These are phyloP conservation scores for Aspergillus hortae DNA, from an alignment of 2,329 filamentous ascomycete species.

Conservation along the genomic window DNA sequence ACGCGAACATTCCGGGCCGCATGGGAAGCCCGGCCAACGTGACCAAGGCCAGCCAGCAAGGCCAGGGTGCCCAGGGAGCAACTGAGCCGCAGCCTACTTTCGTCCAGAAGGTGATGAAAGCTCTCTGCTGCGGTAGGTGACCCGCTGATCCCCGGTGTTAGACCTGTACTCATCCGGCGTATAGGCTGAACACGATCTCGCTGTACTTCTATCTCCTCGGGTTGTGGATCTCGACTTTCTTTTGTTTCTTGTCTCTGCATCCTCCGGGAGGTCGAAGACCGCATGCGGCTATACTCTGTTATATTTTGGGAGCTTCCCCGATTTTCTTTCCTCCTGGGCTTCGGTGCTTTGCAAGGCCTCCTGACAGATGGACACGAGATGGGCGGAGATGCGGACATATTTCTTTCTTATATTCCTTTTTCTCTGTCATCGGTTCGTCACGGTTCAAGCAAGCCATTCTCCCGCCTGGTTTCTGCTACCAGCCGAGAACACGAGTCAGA, in stretches of 20 bases:
- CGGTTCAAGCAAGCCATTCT: not conserved
- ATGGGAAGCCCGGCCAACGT: slow-evolving; percentile 56
- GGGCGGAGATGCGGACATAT: slow-evolving; percentile 12
- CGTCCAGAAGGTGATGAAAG: slow-evolving; percentile 90
- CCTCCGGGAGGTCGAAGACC: slow-evolving; percentile 14
- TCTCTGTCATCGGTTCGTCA: slow-evolving; percentile 2
- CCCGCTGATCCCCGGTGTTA: slow-evolving; percentile 15
- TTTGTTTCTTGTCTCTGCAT: slow-evolving; percentile 16
- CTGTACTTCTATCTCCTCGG: slow-evolving; percentile 20
- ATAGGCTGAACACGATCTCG: slow-evolving; percentile 24
- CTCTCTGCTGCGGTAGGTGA: slow-evolving; percentile 76
- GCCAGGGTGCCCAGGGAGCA: slow-evolving; percentile 53
- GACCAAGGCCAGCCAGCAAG: slow-evolving; percentile 56
- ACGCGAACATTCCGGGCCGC: slow-evolving; percentile 71
- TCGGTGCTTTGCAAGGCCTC: slow-evolving; percentile 14
- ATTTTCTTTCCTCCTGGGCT: slow-evolving; percentile 9
- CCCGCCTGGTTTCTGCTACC: not conserved
- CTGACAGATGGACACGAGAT: slow-evolving; percentile 17
- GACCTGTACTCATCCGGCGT: slow-evolving; percentile 15
- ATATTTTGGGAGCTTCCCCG: slow-evolving; percentile 9
- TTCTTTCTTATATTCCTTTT: slow-evolving; percentile 13
- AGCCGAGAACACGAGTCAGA: slow-evolving; percentile 4
- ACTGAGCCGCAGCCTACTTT: slow-evolving; percentile 73
- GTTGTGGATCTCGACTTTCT: slow-evolving; percentile 18
- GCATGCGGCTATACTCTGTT: slow-evolving; percentile 17